Conservation (phyloP, 2,329 filamentous ascomycete genomes). For the Colletotrichum chrysophilum region DNA sequence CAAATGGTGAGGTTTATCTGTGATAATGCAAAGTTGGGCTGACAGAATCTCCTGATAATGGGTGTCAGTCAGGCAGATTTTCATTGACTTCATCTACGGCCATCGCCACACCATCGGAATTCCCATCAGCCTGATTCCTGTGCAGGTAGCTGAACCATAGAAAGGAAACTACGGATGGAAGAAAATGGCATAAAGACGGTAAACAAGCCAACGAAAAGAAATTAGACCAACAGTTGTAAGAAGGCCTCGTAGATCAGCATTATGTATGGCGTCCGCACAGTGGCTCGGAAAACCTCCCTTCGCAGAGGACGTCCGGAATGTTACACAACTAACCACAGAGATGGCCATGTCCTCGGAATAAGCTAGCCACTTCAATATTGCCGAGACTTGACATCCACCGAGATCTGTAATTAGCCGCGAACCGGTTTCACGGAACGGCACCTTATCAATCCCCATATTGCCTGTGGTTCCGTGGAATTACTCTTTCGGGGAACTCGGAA, state of each 20-base stretch:
- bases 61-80: neutral
- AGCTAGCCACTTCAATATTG: neutral
- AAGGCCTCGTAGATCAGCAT: neutral
- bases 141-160: neutral
- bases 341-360: neutral
- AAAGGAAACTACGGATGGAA: rapidly evolving
- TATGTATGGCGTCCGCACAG: rapidly evolving
- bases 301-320: neutral
- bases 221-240: neutral
- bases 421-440: neutral
- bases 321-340: neutral
- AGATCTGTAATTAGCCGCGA: slow-evolving; percentile 12
- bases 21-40: neutral
- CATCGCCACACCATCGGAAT: neutral
- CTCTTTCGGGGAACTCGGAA: neutral
- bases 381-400: neutral
- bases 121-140: neutral
- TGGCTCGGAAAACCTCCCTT: rapidly evolving
- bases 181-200: rapidly evolving
- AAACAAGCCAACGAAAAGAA: neutral
- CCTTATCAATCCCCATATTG: neutral
- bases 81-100: neutral
- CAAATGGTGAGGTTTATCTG: neutral
- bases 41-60: neutral
- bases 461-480: neutral